Evolutionary conservation across 192 early-diverging fungal genomes (phyloP).

Genomic region (Coemansia sp.): DNA sequence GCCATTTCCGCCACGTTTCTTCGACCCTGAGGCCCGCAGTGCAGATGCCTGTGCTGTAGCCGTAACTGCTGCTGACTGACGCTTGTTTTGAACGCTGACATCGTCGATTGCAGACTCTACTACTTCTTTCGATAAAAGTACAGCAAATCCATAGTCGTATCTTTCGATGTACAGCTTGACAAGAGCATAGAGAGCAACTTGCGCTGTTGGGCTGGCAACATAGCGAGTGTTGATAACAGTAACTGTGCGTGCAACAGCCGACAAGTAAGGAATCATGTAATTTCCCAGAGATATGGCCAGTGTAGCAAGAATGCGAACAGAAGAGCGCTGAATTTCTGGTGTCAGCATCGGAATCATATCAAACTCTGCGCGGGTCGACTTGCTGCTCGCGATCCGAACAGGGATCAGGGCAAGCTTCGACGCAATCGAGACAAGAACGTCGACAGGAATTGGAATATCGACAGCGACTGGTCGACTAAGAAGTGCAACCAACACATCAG

Average conservation of each 20-base stretch:
- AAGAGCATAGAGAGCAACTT: slow-evolving; percentile 33
- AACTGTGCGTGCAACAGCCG: slow-evolving; percentile 26
- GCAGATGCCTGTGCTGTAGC: slow-evolving; percentile 6
- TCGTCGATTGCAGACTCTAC: slow-evolving; percentile 20
- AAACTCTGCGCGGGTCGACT: slow-evolving; percentile 36
- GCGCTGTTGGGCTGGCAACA: slow-evolving; percentile 19
- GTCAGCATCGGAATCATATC: slow-evolving; percentile 31
- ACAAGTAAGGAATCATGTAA: slow-evolving; percentile 40
- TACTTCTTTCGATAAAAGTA: slow-evolving; percentile 37
- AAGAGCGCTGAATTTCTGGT: slow-evolving; percentile 38
- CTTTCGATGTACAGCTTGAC: slow-evolving; percentile 35
- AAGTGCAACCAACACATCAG: slow-evolving; percentile 31
- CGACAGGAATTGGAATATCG: slow-evolving; percentile 31
- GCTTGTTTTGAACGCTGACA: slow-evolving; percentile 18
- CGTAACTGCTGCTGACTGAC: background rate
- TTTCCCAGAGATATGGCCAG: slow-evolving; percentile 31
- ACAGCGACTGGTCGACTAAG: slow-evolving; percentile 27
- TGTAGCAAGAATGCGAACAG: slow-evolving; percentile 39
- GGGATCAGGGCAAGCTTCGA: slow-evolving; percentile 37
- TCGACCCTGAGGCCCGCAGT: slow-evolving; percentile 8
- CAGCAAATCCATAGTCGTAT: slow-evolving; percentile 40
- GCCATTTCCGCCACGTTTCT: slow-evolving; percentile 32
- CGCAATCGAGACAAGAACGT: slow-evolving; percentile 18
- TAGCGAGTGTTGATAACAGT: slow-evolving; percentile 24
- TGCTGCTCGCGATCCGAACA: slow-evolving; percentile 31